A percentile compares a stretch with the other conserved stretches of the same genome.
Evolutionary conservation across 345 rosid genomes (phyloP).

Genomic region (Camelina sativa): DNA sequence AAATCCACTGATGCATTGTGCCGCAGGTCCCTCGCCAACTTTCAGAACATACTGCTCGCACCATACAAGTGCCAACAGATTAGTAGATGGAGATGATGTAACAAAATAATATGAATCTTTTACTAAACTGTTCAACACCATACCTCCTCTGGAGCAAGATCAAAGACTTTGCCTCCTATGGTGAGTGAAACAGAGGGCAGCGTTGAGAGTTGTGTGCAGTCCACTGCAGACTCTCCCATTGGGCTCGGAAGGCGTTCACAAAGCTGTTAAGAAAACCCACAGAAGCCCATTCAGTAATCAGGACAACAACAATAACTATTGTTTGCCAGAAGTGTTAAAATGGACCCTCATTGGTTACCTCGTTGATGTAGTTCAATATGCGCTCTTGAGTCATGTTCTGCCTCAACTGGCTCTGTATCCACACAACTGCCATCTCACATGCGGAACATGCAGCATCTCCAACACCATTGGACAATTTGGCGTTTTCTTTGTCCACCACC

Average conservation of each 20-base stretch:
- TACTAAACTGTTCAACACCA: neutral
- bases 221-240: conserved; percentile 83
- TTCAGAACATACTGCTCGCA: conserved; percentile 78
- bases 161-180: conserved; percentile 70
- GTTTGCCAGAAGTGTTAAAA: neutral
- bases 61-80: conserved; percentile 19
- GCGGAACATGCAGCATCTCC: conserved; percentile 71
- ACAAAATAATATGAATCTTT: neutral
- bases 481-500: conserved; percentile 60
- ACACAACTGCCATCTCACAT: conserved; percentile 92
- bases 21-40: conserved; percentile 72
- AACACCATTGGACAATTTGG: conserved; percentile 46
- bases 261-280: conserved; percentile 52
- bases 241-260: conserved; percentile 87
- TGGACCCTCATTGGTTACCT: conserved; percentile 41
- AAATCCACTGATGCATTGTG: conserved; percentile 95
- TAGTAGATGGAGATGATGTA: conserved; percentile 4
- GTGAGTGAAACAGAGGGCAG: conserved; percentile 89
- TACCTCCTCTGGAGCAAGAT: conserved; percentile 78
- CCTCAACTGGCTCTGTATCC: conserved; percentile 84
- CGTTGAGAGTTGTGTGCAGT: conserved; percentile 67
- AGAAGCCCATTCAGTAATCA: conserved; percentile 2
- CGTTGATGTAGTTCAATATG: conserved; percentile 62
- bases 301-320: conserved; percentile 8
- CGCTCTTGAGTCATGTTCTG: conserved; percentile 74